These are phyloP conservation scores for Herpotrichia juniperi DNA, from an alignment of 2,329 filamentous ascomycete genomes.

Conservation along the genomic window DNA sequence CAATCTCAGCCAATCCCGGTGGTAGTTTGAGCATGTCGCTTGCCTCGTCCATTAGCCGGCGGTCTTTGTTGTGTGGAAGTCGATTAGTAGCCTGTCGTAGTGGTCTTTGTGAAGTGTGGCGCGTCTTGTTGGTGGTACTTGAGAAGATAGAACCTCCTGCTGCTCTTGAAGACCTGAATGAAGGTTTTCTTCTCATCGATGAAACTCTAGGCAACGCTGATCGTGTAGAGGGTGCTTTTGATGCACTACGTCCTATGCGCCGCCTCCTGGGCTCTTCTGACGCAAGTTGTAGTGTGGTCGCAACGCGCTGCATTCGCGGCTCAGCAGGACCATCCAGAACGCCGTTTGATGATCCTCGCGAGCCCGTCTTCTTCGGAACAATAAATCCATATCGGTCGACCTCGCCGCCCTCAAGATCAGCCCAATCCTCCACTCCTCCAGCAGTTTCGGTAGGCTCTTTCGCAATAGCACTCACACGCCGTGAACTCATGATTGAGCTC, in stretches of 20 bases:
- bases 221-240: constrained; percentile 53
- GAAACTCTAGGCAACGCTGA: constrained; percentile 45
- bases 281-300: constrained; percentile 63
- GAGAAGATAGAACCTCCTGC: constrained; percentile 44
- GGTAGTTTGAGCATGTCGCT: constrained; percentile 70
- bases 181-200: constrained; percentile 47
- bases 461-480: constrained; percentile 42
- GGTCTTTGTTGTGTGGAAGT: constrained; percentile 60
- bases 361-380: constrained; percentile 47
- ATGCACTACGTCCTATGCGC: constrained; percentile 57
- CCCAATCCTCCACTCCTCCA: constrained; percentile 70
- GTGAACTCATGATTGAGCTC: constrained; percentile 36
- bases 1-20: constrained; percentile 55
- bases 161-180: constrained; percentile 52
- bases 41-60: constrained; percentile 63
- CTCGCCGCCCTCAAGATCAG: constrained; percentile 62
- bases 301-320: constrained; percentile 61
- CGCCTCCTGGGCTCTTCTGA: constrained; percentile 62
- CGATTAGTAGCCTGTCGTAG: constrained; percentile 61
- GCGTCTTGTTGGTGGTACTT: constrained; percentile 49
- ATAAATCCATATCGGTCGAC: constrained; percentile 73
- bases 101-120: constrained; percentile 43
- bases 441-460: constrained; percentile 63
- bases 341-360: constrained; percentile 34
- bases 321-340: constrained; percentile 39